phyloP scores from a whole-genome alignment of 2,329 filamentous ascomycete genomes.

The Aspergillus uvarum region DNA sequence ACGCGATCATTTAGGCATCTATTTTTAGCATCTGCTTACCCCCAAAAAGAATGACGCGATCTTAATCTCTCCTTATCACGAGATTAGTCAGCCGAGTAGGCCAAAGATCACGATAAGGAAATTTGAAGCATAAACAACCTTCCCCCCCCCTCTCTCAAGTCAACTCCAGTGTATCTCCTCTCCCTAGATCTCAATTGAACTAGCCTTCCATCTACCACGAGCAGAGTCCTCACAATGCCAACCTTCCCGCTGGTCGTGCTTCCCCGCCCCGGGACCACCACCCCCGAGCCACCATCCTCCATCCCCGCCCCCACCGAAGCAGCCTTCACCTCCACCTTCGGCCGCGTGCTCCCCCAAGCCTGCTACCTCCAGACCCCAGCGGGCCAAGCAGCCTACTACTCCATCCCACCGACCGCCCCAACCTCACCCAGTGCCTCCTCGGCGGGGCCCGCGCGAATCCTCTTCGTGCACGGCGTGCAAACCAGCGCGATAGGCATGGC shows the following conservation, averaged over 20 bases:
- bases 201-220: too few relatives aligned
- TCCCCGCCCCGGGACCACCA: slow-evolving; percentile 19
- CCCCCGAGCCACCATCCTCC: background rate
- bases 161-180: too few relatives aligned
- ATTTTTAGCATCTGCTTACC: too few relatives aligned
- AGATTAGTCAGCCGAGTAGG: too few relatives aligned
- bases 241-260: slow-evolving; percentile 14
- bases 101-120: too few relatives aligned
- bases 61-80: too few relatives aligned
- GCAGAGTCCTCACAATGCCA: slow-evolving; percentile 11
- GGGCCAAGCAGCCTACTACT: slow-evolving; percentile 24
- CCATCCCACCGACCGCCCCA: background rate
- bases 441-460: slow-evolving; percentile 27
- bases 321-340: slow-evolving; percentile 24
- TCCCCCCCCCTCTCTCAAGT: too few relatives aligned
- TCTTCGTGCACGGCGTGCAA: slow-evolving; percentile 54
- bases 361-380: slow-evolving; percentile 21
- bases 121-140: too few relatives aligned
- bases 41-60: too few relatives aligned
- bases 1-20: too few relatives aligned
- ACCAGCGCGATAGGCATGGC: slow-evolving; percentile 52
- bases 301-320: slow-evolving; percentile 27
- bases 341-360: slow-evolving; percentile 22
- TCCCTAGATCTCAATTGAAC: too few relatives aligned
- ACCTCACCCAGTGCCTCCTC: background rate